Percentiles rank a stretch among this genome's conserved stretches.
These are phyloP conservation scores for Solanum piurae DNA, from an alignment of 257 asterid species.

Conservation along the genomic window DNA sequence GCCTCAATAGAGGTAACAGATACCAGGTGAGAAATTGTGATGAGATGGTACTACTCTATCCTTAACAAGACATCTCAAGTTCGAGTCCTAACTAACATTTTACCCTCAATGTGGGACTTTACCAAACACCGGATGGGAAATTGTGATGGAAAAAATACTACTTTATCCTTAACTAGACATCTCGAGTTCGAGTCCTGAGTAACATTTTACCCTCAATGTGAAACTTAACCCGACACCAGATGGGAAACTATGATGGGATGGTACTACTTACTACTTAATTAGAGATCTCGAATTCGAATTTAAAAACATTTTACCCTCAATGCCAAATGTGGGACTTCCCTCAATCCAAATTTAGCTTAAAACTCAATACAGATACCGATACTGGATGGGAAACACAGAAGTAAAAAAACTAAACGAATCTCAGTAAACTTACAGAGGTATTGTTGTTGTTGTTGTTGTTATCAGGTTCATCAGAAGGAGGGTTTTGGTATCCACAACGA, in stretches of 20 bases:
- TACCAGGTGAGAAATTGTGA: not conserved
- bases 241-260: not conserved
- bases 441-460: slow-evolving; percentile 19
- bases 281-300: not conserved
- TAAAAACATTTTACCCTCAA: not conserved
- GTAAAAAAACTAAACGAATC: not conserved
- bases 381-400: too few relatives aligned
- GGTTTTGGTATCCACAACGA: slow-evolving; percentile 24
- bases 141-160: not conserved
- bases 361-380: not conserved
- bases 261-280: not conserved
- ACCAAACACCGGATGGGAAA: too few relatives aligned
- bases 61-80: not conserved
- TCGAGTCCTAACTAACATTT: not conserved
- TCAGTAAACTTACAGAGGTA: slow-evolving; percentile 9
- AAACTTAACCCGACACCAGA: too few relatives aligned
- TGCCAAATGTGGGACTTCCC: not conserved
- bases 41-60: not conserved
- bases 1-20: too few relatives aligned
- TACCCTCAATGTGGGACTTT: not conserved
- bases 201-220: not conserved
- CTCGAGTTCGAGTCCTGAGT: not conserved
- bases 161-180: not conserved
- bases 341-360: not conserved
- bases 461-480: slow-evolving; percentile 16